phyloP scores from a whole-genome alignment of 352 stramenopile species.

The Phytophthora hybrid region DNA sequence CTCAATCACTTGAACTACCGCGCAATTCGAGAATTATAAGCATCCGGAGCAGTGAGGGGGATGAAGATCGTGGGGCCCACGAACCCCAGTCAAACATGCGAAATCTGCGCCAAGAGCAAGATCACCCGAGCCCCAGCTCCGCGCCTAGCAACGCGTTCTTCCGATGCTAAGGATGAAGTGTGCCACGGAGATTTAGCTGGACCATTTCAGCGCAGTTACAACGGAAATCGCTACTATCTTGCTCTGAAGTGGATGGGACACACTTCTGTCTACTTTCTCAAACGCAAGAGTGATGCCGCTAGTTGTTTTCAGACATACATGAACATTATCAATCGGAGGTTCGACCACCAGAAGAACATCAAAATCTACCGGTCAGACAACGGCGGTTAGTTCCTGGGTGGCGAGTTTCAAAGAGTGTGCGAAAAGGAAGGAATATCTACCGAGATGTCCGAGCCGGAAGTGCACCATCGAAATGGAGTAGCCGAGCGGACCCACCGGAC shows the following conservation, averaged over 20 bases:
- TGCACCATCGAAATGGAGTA: too few relatives aligned
- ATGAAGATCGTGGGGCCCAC: background rate
- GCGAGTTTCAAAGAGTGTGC: too few relatives aligned
- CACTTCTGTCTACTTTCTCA: slow-evolving; percentile 16
- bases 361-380: slow-evolving; percentile 18
- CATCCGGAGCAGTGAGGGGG: background rate
- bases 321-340: slow-evolving; percentile 14
- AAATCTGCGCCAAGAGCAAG: background rate
- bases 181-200: slow-evolving; percentile 15
- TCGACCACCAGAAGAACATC: background rate
- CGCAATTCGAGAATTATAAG: background rate
- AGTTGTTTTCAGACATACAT: background rate
- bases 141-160: too few relatives aligned
- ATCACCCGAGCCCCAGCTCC: background rate
- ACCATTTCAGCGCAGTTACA: slow-evolving; percentile 9
- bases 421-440: too few relatives aligned
- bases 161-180: background rate
- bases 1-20: background rate
- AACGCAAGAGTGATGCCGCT: slow-evolving; percentile 10
- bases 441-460: too few relatives aligned
- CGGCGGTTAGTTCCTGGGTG: slow-evolving; percentile 9
- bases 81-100: background rate
- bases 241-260: slow-evolving; percentile 18
- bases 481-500: too few relatives aligned
- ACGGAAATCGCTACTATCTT: slow-evolving; percentile 17